These are phyloP conservation scores for Guadua angustifolia DNA, from an alignment of 176 grass and related monocot species.

Conservation along the genomic window DNA sequence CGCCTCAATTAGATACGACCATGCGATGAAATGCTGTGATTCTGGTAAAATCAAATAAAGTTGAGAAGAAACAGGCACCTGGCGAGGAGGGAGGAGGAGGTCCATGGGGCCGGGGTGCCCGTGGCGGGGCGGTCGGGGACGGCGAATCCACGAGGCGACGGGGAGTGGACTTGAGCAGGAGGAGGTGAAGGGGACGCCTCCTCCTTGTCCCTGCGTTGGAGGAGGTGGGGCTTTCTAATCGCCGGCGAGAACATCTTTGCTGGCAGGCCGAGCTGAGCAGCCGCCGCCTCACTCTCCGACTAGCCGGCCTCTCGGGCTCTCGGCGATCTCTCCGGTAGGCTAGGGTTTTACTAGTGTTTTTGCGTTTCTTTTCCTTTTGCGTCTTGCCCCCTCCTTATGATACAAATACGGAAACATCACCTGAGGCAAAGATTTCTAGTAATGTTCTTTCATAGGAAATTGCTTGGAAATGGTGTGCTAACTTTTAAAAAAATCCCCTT, in stretches of 20 bases:
- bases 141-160: slow-evolving; percentile 45
- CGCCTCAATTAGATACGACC: slow-evolving; percentile 17
- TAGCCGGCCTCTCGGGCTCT: slow-evolving; percentile 36
- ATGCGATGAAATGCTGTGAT: slow-evolving; percentile 26
- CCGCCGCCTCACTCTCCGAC: slow-evolving; percentile 38
- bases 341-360: slow-evolving; percentile 59
- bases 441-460: background rate
- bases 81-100: slow-evolving; percentile 69
- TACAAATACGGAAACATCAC: background rate
- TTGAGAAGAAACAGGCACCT: slow-evolving; percentile 51
- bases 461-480: background rate
- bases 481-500: background rate
- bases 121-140: slow-evolving; percentile 64
- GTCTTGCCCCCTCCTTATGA: slow-evolving; percentile 11
- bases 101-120: slow-evolving; percentile 87
- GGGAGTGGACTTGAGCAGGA: slow-evolving; percentile 40
- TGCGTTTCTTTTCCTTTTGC: slow-evolving; percentile 19
- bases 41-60: slow-evolving; percentile 6
- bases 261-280: slow-evolving; percentile 14
- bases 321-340: slow-evolving; percentile 28
- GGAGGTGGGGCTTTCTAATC: slow-evolving; percentile 63
- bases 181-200: slow-evolving; percentile 43
- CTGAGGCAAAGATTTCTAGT: background rate
- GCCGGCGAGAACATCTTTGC: slow-evolving; percentile 87
- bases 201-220: slow-evolving; percentile 46